Base-by-base conservation (phyloP, 2,329 filamentous ascomycete species). In the Verticillium isaacii region DNA sequence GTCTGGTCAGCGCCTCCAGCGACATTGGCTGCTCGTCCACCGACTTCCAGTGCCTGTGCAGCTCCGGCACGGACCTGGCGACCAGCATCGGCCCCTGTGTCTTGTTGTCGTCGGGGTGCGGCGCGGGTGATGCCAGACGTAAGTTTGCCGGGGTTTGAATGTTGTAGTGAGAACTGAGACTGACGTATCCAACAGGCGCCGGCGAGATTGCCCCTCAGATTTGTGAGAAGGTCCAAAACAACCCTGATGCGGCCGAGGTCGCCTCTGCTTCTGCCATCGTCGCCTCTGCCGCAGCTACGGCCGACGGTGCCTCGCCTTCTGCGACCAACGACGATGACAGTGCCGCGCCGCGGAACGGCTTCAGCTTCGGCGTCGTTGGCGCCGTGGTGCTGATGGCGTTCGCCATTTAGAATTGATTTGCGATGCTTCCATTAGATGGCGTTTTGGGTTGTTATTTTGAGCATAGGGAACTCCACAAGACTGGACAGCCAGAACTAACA, bases 31-130 rank as follows among this genome's bases (percentile, higher is more conserved):
- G 64, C 60, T 34, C 32, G 5, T n/a, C 58, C 29, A 65, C 63
- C 29, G 64, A 66, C 58, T 64, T 66, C 57, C 17, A 54, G 39
- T 66, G 64, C 17, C 54, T 66, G 6, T 66, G 64, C 63, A n/a
- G 45, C 19, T 58, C 55, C 58, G 45, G 59, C 39, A 60, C 59
- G 4, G 34, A 54, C 14, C 64, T 66, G 29, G n/a, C 61, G 9
- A 39, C 61, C 32, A 60, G 29, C 56, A 32, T 66, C 56, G 61
- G 59, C n/a, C 60, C 60, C 32, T 66, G 64, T 32, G 52, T 65
- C 15, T 25, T 59, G 41, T 50, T 58, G 45, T 52, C 45, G 12
- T 52, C 45, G 29, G 59, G 58, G 11, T 63, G 63, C 32, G 63
- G 64, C 50, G 56, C 61, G 17, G 37, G 45, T 25, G 61, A 65